Percentiles rank a stretch among this genome's conserved stretches.
Conservation (phyloP, 257 asterid species). For the Mitragyna speciosa region DNA sequence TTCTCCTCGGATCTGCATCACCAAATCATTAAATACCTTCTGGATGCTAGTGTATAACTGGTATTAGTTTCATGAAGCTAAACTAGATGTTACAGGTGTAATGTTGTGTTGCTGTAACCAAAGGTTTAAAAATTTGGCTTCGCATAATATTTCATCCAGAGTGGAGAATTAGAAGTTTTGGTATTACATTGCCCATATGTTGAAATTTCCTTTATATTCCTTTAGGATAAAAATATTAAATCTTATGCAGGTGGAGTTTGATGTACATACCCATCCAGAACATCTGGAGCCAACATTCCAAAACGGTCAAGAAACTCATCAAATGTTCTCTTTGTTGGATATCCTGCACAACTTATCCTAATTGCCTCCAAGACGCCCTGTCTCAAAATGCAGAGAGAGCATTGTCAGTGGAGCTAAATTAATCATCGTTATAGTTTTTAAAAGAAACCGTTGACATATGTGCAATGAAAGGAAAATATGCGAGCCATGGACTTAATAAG, state of each 20-base stretch:
- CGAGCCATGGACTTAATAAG: background rate
- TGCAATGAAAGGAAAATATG: background rate
- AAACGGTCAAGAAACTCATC: conserved; percentile 95
- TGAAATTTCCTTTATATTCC: background rate
- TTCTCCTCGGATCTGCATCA: conserved; percentile 74
- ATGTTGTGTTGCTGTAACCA: too few species aligned
- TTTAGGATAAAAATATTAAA: background rate
- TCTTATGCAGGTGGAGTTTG: background rate
- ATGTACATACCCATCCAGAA: conserved; percentile 66
- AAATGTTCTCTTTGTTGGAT: conserved; percentile 88
- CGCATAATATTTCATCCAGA: background rate
- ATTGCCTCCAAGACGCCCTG: conserved; percentile 98
- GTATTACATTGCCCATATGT: background rate
- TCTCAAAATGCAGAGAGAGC: conserved; percentile 27
- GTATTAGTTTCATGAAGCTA: background rate
- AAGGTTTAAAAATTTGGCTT: background rate
- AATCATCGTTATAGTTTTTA: background rate
- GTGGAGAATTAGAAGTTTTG: background rate
- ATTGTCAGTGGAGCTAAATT: conserved; percentile 20
- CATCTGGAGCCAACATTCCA: conserved; percentile 83
- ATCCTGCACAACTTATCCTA: conserved; percentile 96
- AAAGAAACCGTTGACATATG: background rate
- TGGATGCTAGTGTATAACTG: background rate
- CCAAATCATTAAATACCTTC: background rate
- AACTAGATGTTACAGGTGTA: background rate